Conservation (phyloP, 169 alveolate genomes). For the Cryptosporidium ryanae region DNA sequence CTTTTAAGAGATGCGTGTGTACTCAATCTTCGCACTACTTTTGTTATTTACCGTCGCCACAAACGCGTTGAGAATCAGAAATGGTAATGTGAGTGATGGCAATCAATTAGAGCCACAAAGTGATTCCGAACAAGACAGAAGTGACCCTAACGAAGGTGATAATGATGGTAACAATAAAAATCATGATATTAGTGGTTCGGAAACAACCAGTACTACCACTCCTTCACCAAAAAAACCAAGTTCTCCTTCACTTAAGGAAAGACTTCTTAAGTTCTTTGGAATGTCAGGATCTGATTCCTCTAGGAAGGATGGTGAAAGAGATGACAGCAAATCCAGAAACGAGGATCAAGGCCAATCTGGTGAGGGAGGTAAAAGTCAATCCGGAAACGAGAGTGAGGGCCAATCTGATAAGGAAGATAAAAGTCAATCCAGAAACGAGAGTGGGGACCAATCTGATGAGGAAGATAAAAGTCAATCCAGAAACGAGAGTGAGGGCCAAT, state of each 20-base stretch:
- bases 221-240: not conserved
- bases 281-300: too few species aligned
- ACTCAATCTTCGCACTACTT: not conserved
- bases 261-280: not conserved
- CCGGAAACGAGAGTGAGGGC: not conserved
- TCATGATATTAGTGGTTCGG: not conserved
- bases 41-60: conserved; percentile 12
- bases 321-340: too few species aligned
- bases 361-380: conserved; percentile 3
- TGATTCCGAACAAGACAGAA: not conserved
- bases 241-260: conserved; percentile 7
- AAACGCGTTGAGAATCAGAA: conserved; percentile 54
- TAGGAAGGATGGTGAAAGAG: too few species aligned
- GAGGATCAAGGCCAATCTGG: too few species aligned
- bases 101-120: not conserved
- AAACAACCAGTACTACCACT: conserved; percentile 1
- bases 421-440: not conserved
- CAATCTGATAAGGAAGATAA: not conserved
- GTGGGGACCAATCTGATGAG: not conserved
- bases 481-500: conserved; percentile 3
- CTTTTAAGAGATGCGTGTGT: conserved; percentile 7
- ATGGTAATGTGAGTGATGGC: not conserved
- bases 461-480: not conserved
- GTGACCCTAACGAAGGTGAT: not conserved
- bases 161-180: not conserved